Conservation (phyloP, 2,329 filamentous ascomycete genomes). For the Xylaria digitata region DNA sequence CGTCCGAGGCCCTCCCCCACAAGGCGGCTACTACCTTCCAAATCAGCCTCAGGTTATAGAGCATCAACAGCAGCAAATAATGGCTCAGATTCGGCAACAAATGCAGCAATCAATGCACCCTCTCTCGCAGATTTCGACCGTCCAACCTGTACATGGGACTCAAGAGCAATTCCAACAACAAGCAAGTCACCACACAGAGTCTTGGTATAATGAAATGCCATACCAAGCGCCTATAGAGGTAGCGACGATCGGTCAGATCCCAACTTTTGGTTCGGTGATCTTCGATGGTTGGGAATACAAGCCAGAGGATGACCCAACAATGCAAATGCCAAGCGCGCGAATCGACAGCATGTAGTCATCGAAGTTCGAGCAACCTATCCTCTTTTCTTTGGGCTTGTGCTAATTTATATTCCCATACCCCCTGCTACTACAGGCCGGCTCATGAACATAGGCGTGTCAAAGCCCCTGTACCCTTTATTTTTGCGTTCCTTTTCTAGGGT, state of each 20-base stretch:
- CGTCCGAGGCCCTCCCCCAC: conserved; percentile 63
- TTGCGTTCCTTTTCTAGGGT: conserved; percentile 7
- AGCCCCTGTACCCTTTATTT: background rate
- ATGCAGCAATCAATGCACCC: conserved; percentile 47
- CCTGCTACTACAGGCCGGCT: background rate
- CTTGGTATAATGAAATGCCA: conserved; percentile 63
- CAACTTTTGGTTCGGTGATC: conserved; percentile 61
- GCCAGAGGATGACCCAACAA: conserved; percentile 66
- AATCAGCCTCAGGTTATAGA: conserved; percentile 60
- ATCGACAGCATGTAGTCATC: conserved; percentile 63
- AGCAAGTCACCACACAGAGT: conserved; percentile 58
- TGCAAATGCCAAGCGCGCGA: conserved; percentile 69
- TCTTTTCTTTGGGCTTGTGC: background rate
- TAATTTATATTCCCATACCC: background rate
- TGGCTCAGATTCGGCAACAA: conserved; percentile 59
- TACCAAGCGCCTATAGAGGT: conserved; percentile 70
- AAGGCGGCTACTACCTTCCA: conserved; percentile 67
- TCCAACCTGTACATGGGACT: conserved; percentile 42
- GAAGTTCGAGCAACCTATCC: background rate
- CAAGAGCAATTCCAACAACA: conserved; percentile 54
- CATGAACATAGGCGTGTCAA: background rate
- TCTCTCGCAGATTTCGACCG: conserved; percentile 43
- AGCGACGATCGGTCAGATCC: conserved; percentile 63
- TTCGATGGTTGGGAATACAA: conserved; percentile 67
- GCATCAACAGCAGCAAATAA: conserved; percentile 52